phyloP scores from a whole-genome alignment of 768 basidiomycete genomes.

The Lepiota brunneoincarnata region DNA sequence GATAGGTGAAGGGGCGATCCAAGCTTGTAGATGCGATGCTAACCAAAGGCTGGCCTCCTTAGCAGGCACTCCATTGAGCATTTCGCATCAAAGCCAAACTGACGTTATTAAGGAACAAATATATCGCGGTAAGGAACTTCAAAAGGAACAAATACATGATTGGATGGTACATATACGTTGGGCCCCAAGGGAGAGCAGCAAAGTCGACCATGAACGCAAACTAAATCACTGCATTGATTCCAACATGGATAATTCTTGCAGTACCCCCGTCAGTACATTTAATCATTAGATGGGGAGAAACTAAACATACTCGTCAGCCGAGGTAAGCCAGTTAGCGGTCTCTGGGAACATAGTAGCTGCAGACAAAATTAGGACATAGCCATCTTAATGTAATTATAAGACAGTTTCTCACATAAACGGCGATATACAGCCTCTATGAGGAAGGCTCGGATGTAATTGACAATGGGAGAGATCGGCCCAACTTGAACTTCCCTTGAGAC shows the following conservation, averaged over 20 bases:
- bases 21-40: too few relatives aligned
- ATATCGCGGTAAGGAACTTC: too few relatives aligned
- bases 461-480: slow-evolving; percentile 28
- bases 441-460: slow-evolving; percentile 43
- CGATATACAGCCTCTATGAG: slow-evolving; percentile 66
- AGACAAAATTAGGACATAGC: slow-evolving; percentile 1
- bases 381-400: neutral
- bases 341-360: slow-evolving; percentile 61
- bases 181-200: too few relatives aligned
- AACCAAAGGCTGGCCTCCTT: too few relatives aligned
- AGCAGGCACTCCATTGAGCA: too few relatives aligned
- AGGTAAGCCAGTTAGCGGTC: slow-evolving; percentile 53
- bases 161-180: too few relatives aligned
- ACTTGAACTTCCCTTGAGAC: slow-evolving; percentile 36
- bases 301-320: slow-evolving; percentile 51
- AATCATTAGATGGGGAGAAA: neutral
- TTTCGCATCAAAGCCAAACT: too few relatives aligned
- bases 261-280: neutral
- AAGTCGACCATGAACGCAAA: neutral
- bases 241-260: slow-evolving; percentile 53
- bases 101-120: too few relatives aligned
- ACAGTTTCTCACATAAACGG: slow-evolving; percentile 43
- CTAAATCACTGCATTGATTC: slow-evolving; percentile 52
- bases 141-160: too few relatives aligned
- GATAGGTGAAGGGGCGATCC: too few relatives aligned